Base-by-base conservation (phyloP, 805 yeast genomes). In the Pichia sporocuriosa region DNA sequence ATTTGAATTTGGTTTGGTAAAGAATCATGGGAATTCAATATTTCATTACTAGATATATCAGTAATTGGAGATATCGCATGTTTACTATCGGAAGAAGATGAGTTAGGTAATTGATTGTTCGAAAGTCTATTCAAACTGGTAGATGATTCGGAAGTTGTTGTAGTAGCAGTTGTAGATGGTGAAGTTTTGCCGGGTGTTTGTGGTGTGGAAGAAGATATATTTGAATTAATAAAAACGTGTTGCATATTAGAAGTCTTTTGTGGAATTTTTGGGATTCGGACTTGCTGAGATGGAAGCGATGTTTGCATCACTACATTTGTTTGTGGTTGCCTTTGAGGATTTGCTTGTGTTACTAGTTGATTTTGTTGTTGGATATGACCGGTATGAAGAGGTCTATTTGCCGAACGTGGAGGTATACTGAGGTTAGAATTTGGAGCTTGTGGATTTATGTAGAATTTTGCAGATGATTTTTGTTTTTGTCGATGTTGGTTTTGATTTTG, bases 131-230 rank as follows among this genome's bases (percentile, higher is more conserved):
- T 24, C 4, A 31, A 6, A 23, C 42, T 39, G 12, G 26, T 20
- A n/a, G 37, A 32, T 24, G 35, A 32, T 19, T 28, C 35, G 15
- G 45, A 17, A 13, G 39, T 22, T 40, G 45, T 26, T 22, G 44
- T 26, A 15, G 44, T 32, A 11, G 35, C 23, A 12, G 42, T 26
- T 26, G 42, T 32, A 28, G 43, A 26, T 20, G 43, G 23, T 22
- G 38, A 21, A 13, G 43, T 15, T 22, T 26, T 32, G 6, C 26
- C 35, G 8, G 24, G 32, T 6, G 35, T 26, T 24, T 21, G 32
- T 7, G 25, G 15, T 13, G 32, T 32, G 3, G 37, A 30, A 7
- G 35, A 31, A 26, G 6, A 25, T 13, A 21, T 24, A 16, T 25
- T 35, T 25, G 30, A 17, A 24, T 16, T 32, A 21, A 24, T n/a